These are phyloP conservation scores for Rhizoclosmatium sp. DNA, from an alignment of 192 early-diverging fungal genomes.

Conservation along the genomic window DNA sequence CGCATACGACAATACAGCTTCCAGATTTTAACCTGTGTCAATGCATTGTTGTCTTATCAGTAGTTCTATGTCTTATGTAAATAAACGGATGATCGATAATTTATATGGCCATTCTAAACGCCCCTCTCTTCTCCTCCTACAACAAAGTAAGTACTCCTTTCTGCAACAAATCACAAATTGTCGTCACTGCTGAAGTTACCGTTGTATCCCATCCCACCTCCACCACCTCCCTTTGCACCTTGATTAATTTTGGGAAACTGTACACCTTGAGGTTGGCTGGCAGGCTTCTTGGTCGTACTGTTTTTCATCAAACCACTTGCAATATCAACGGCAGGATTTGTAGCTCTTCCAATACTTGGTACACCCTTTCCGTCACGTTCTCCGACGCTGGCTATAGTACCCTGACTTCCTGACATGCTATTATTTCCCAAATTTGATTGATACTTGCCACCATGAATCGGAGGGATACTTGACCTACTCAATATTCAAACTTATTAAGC, in stretches of 20 bases:
- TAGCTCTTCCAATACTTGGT: neutral
- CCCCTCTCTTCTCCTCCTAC: too few species aligned
- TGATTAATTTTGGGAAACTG: constrained; percentile 31
- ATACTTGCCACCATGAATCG: constrained; percentile 23
- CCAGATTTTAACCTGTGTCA: constrained; percentile 2
- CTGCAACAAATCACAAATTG: constrained; percentile 15
- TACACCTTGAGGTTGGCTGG: constrained; percentile 29
- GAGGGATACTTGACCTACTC: constrained; percentile 27
- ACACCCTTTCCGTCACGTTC: neutral
- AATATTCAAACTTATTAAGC: neutral
- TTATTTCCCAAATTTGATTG: neutral
- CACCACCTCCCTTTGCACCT: neutral
- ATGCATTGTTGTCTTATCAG: neutral
- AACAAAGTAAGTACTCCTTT: neutral
- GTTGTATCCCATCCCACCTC: constrained; percentile 7
- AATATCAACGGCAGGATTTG: constrained; percentile 34
- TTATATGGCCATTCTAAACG: too few species aligned
- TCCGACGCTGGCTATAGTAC: constrained; percentile 20
- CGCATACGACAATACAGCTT: constrained; percentile 4
- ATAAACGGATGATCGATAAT: neutral
- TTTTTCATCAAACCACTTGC: constrained; percentile 26
- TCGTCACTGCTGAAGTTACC: constrained; percentile 33
- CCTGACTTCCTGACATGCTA: constrained; percentile 26
- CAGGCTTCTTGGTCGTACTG: constrained; percentile 19
- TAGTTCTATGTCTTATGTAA: neutral